These are phyloP conservation scores for Saccharomycodes ludwigii DNA, from an alignment of 805 yeast genomes.

Conservation along the genomic window DNA sequence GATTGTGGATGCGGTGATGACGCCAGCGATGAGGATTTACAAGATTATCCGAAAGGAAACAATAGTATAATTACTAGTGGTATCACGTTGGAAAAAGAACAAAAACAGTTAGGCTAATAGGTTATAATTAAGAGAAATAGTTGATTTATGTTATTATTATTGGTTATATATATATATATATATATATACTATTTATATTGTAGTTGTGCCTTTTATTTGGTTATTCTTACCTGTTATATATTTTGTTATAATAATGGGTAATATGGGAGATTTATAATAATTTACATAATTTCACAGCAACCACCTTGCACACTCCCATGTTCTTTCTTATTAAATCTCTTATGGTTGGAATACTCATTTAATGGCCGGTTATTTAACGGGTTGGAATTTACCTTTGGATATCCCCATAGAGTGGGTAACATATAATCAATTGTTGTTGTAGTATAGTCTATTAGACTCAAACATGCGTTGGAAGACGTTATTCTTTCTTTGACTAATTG, in stretches of 20 bases:
- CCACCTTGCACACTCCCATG: constrained; percentile 7
- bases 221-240: not conserved
- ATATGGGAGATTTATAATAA: no score
- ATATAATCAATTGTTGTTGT: constrained; percentile 25
- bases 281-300: constrained; percentile 27
- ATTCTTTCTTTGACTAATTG: constrained; percentile 44
- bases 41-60: constrained; percentile 5
- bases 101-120: constrained; percentile 30
- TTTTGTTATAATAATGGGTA: not conserved
- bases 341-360: constrained; percentile 2
- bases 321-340: not conserved
- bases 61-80: constrained; percentile 18
- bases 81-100: constrained; percentile 36
- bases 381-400: constrained; percentile 25
- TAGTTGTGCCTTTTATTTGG: not conserved
- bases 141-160: not conserved
- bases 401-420: constrained; percentile 30
- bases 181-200: not conserved
- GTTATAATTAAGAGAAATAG: constrained; percentile 1
- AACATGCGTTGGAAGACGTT: constrained; percentile 51
- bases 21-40: constrained; percentile 29
- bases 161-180: not conserved
- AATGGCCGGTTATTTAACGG: constrained; percentile 24
- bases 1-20: constrained; percentile 96
- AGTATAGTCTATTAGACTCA: constrained; percentile 29